phyloP scores from a whole-genome alignment of 1,284 basidiomycete genomes.

The Melanopsichium pennsylvanicum region DNA sequence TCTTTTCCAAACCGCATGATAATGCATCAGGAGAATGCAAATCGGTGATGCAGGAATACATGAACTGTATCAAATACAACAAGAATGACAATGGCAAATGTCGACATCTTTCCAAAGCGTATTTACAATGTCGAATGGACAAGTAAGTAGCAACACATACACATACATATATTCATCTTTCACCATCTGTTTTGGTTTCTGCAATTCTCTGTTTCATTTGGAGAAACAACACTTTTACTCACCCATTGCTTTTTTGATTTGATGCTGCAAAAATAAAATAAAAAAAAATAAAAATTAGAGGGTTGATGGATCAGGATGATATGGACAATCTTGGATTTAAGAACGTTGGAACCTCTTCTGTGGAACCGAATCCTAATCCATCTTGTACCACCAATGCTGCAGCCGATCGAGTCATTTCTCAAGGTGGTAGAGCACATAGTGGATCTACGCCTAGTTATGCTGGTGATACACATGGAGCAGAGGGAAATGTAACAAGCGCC shows the following conservation, averaged over 20 bases:
- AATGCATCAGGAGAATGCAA: conserved; percentile 99
- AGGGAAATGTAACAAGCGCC: conserved; percentile 2
- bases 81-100: conserved; percentile 82
- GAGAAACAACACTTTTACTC: too few relatives aligned
- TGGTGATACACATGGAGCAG: conserved; percentile 19
- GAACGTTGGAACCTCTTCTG: conserved; percentile 19
- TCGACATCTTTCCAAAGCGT: conserved; percentile 79
- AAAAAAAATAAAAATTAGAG: too few relatives aligned
- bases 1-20: too few relatives aligned
- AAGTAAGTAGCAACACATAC: conserved; percentile 76
- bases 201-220: too few relatives aligned
- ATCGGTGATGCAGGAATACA: conserved; percentile 82
- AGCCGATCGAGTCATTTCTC: conserved; percentile 1
- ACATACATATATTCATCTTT: too few relatives aligned
- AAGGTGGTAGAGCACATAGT: conserved; percentile 2
- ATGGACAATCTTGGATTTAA: conserved; percentile 60
- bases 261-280: too few relatives aligned
- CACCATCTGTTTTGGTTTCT: too few relatives aligned
- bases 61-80: conserved; percentile 82
- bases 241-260: too few relatives aligned
- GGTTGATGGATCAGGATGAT: conserved; percentile 61
- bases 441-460: conserved; percentile 16
- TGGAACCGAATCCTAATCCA: too few relatives aligned
- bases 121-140: conserved; percentile 91
- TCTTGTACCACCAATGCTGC: conserved; percentile 7